Percentiles rank a stretch among this genome's conserved stretches.
These are phyloP conservation scores for Cupressus sempervirens DNA, from an alignment of 75 land plant species.

Conservation along the genomic window DNA sequence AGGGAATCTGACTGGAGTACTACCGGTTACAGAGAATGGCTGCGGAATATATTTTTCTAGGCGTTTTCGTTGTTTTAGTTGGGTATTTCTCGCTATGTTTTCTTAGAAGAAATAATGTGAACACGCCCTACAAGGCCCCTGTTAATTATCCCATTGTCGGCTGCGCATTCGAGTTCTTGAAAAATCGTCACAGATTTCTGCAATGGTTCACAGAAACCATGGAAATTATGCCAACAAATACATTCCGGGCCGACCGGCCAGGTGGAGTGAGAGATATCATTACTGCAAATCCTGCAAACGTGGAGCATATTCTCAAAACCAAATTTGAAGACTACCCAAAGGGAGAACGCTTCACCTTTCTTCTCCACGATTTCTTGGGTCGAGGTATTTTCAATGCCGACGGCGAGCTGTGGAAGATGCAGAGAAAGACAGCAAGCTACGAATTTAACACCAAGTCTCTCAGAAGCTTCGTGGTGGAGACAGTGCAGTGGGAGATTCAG, in stretches of 20 bases:
- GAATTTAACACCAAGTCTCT: constrained; percentile 22
- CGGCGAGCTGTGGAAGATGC: background rate
- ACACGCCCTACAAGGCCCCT: background rate
- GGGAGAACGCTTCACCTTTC: too few relatives aligned
- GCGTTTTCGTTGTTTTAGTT: too few relatives aligned
- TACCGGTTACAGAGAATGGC: too few relatives aligned
- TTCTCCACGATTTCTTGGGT: too few relatives aligned
- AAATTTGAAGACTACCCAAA: too few relatives aligned
- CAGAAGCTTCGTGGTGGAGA: background rate
- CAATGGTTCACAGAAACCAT: background rate
- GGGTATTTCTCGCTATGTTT: too few relatives aligned
- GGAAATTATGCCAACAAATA: background rate
- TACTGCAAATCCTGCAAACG: too few relatives aligned
- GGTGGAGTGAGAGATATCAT: background rate
- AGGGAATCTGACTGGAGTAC: too few relatives aligned
- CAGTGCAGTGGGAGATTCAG: constrained; percentile 15
- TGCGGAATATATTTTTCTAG: too few relatives aligned
- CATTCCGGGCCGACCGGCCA: background rate
- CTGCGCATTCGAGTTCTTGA: background rate
- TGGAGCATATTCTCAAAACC: too few relatives aligned
- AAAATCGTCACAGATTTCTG: background rate
- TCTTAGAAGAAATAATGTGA: too few relatives aligned
- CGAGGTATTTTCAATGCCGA: too few relatives aligned
- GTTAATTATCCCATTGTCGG: background rate
- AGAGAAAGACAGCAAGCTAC: constrained; percentile 18